Percentiles rank a stretch among this genome's conserved stretches.
These are phyloP conservation scores for Cladophialophora bantiana DNA, from an alignment of 2,329 filamentous ascomycete species.

Conservation along the genomic window DNA sequence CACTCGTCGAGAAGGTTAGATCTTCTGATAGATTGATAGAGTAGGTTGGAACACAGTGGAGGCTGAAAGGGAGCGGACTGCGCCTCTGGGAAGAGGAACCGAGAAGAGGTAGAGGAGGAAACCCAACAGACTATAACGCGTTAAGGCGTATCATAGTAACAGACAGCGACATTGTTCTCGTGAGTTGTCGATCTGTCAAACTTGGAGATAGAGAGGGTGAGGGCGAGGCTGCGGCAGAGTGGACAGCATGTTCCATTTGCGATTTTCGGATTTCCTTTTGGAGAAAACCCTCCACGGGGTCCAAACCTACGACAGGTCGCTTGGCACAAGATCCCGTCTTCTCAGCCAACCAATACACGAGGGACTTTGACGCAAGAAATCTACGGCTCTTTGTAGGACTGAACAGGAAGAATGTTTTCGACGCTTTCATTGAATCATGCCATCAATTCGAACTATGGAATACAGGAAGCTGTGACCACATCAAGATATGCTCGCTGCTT, in stretches of 20 bases:
- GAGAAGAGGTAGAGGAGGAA: background rate
- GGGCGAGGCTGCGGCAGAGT: background rate
- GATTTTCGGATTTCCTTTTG: background rate
- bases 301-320: background rate
- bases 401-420: background rate
- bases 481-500: slow-evolving; percentile 19
- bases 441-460: slow-evolving; percentile 19
- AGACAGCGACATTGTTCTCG: slow-evolving; percentile 1
- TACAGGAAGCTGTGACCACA: slow-evolving; percentile 20
- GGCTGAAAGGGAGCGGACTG: slow-evolving; percentile 4
- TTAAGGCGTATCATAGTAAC: background rate
- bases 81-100: background rate
- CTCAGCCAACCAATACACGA: too few relatives aligned
- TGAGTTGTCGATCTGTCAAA: background rate
- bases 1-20: background rate
- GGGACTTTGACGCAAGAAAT: too few relatives aligned
- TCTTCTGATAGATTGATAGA: background rate
- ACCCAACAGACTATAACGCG: background rate
- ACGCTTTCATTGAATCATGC: slow-evolving; percentile 22
- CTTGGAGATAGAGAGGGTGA: background rate
- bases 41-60: background rate
- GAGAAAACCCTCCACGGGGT: background rate
- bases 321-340: background rate
- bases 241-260: slow-evolving; percentile 9
- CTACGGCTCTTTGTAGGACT: background rate